Evolutionary conservation across 805 yeast species (phyloP).

Genomic region (Pichia occidentalis): DNA sequence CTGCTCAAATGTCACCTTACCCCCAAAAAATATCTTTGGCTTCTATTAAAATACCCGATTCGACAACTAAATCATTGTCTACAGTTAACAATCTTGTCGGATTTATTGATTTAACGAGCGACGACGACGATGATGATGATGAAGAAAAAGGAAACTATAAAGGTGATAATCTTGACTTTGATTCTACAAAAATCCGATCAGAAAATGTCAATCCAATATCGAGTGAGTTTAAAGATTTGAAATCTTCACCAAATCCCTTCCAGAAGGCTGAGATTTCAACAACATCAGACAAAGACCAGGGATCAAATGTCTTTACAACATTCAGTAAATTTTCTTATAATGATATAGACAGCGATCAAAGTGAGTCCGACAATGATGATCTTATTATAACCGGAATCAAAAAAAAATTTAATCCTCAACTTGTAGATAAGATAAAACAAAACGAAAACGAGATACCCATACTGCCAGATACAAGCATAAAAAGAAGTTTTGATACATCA

Average conservation of each 20-base stretch:
- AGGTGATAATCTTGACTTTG: no score
- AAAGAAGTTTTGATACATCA: background rate
- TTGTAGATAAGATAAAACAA: no score
- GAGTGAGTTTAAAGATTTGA: no score
- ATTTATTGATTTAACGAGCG: constrained; percentile 6
- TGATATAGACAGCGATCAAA: constrained; percentile 4
- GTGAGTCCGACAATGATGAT: constrained; percentile 9
- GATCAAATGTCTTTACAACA: no score
- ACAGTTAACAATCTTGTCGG: background rate
- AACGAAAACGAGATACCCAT: background rate
- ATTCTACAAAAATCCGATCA: no score
- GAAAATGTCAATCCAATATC: no score
- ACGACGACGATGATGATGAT: constrained; percentile 5
- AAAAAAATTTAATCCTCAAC: no score
- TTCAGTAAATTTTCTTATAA: constrained; percentile 6
- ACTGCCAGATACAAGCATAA: background rate
- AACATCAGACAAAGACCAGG: no score
- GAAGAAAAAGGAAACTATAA: no score
- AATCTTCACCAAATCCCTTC: background rate
- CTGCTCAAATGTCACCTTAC: no score
- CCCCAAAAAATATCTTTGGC: no score
- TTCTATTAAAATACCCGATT: constrained; percentile 1
- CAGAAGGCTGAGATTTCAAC: no score
- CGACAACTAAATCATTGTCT: background rate
- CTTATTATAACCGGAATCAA: constrained; percentile 7